phyloP scores from a whole-genome alignment of 345 rosid genomes.

The Eucalyptus shirleyi region DNA sequence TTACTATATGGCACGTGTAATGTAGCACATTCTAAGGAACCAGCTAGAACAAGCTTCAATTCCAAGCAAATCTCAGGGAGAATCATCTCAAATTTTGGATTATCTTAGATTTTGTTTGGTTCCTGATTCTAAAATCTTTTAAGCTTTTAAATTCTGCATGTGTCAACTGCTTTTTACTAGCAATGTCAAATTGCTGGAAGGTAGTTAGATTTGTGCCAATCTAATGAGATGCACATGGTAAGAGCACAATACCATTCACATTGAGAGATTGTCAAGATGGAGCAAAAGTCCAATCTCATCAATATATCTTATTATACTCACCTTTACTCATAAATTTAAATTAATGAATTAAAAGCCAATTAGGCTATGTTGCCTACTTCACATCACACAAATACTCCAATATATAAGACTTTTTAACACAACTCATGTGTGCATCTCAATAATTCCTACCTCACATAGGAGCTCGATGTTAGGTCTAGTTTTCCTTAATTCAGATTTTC shows the following conservation, averaged over 20 bases:
- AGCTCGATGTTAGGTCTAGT: neutral
- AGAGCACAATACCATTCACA: neutral
- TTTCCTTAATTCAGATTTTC: neutral
- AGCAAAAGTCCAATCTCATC: neutral
- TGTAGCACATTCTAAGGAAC: neutral
- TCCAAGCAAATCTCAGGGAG: neutral
- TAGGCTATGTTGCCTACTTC: neutral
- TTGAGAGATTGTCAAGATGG: neutral
- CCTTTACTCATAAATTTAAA: neutral
- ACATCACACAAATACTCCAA: neutral
- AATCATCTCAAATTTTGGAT: neutral
- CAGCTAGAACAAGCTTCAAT: neutral
- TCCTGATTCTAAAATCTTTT: neutral
- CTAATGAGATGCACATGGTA: neutral
- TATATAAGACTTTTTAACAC: neutral
- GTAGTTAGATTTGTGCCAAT: neutral
- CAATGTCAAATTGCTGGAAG: neutral
- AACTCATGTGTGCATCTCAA: neutral
- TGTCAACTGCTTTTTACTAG: neutral
- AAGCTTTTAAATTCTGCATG: neutral
- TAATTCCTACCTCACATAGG: neutral
- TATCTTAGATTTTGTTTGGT: neutral
- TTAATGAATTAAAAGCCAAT: neutral
- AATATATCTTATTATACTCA: rapidly evolving
- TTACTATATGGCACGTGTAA: neutral